Percentiles rank a stretch among this genome's conserved stretches.
Evolutionary conservation across 2,329 filamentous ascomycete species (phyloP).

Genomic region (Trichoderma breve): DNA sequence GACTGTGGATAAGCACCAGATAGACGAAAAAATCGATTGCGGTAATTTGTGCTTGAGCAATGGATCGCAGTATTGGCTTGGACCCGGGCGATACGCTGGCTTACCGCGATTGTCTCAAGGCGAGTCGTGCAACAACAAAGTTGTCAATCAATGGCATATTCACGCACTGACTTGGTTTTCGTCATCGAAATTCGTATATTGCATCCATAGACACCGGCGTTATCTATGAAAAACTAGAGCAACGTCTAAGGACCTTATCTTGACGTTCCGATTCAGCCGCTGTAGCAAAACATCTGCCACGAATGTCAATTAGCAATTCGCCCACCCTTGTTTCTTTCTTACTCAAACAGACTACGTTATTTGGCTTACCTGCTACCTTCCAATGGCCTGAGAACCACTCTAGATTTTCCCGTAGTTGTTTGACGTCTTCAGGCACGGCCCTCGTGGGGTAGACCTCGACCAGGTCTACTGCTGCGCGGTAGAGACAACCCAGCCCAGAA

Average conservation of each 20-base stretch:
- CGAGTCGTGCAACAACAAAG: neutral
- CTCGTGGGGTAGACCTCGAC: neutral
- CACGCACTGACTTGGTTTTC: neutral
- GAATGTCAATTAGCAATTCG: neutral
- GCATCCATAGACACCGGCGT: neutral
- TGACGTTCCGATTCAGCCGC: neutral
- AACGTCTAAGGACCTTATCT: neutral
- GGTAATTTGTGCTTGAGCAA: no score
- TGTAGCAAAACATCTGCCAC: neutral
- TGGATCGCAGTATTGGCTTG: no score
- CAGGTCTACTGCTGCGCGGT: constrained; percentile 8
- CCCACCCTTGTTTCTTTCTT: neutral
- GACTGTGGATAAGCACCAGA: no score
- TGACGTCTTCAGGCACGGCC: neutral
- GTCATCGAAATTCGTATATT: neutral
- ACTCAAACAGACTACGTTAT: neutral
- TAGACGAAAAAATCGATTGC: no score
- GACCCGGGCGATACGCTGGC: neutral
- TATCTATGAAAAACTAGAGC: neutral
- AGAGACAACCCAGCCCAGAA: neutral
- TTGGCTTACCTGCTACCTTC: neutral
- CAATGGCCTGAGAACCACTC: constrained; percentile 2
- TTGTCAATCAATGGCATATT: neutral
- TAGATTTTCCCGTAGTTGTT: neutral
- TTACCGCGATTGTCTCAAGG: neutral